A percentile compares a stretch with the other conserved stretches of the same genome.
Conservation (phyloP, 2,329 filamentous ascomycete genomes). For the Claviceps arundinis region DNA sequence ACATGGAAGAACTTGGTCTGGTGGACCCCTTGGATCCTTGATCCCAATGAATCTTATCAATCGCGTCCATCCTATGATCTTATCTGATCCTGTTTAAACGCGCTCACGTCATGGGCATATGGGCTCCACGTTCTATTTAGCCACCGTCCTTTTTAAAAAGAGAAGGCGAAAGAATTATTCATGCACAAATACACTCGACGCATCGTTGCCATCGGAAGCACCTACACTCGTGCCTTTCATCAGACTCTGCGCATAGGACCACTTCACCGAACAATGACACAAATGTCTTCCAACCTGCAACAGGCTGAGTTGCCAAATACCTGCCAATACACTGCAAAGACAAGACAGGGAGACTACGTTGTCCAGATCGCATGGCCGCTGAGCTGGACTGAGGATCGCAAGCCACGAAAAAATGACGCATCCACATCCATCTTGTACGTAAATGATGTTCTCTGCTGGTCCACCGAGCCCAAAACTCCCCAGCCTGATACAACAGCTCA, state of each 20-base stretch:
- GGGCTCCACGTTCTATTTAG: neutral
- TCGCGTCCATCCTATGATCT: slow-evolving; percentile 1
- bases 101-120: neutral
- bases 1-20: neutral
- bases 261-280: neutral
- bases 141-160: neutral
- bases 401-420: slow-evolving; percentile 10
- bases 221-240: neutral
- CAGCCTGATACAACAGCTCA: too few relatives aligned
- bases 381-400: slow-evolving; percentile 15
- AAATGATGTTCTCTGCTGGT: neutral
- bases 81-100: neutral
- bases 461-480: neutral
- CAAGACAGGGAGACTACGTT: slow-evolving; percentile 16
- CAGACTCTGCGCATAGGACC: neutral
- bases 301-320: slow-evolving; percentile 15
- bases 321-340: slow-evolving; percentile 13
- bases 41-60: neutral
- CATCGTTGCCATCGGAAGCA: neutral
- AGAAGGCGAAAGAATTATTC: neutral
- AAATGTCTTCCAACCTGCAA: slow-evolving; percentile 4
- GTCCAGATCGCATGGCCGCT: slow-evolving; percentile 19
- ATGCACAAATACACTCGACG: neutral
- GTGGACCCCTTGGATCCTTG: neutral
- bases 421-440: slow-evolving; percentile 15